Percentiles rank a stretch among this genome's conserved stretches.
These are phyloP conservation scores for Boletus rubroflammeus DNA, from an alignment of 768 basidiomycete species.

Conservation along the genomic window DNA sequence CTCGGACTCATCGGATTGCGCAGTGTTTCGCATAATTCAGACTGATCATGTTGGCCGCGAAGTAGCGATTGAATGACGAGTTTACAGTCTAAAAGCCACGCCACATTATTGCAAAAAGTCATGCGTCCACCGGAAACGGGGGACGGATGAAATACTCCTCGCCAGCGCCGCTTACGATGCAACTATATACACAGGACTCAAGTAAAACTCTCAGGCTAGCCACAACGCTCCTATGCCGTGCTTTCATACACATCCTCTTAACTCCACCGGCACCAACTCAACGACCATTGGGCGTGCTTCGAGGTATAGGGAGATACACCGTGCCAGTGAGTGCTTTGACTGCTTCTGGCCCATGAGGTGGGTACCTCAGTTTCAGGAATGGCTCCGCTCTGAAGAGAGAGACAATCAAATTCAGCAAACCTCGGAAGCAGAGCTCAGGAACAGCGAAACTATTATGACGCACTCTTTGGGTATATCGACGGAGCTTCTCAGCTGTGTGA, in stretches of 20 bases:
- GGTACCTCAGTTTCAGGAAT: constrained; percentile 21
- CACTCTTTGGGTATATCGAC: constrained; percentile 59
- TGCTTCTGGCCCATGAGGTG: constrained; percentile 20
- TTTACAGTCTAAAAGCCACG: not conserved
- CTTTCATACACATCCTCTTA: not conserved
- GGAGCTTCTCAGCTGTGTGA: constrained; percentile 46
- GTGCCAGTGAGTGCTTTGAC: constrained; percentile 7
- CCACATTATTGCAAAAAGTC: not conserved
- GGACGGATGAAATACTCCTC: constrained; percentile 2
- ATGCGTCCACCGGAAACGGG: constrained; percentile 3
- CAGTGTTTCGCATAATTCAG: not conserved
- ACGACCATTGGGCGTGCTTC: constrained; percentile 1
- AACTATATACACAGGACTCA: not conserved
- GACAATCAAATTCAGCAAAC: constrained; percentile 3
- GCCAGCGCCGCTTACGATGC: not conserved
- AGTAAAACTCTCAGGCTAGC: not conserved
- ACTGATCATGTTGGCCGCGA: too few relatives aligned
- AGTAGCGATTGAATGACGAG: not conserved
- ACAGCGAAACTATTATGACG: constrained; percentile 10
- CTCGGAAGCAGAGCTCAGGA: not conserved
- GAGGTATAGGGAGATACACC: constrained; percentile 14
- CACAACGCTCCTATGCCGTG: not conserved
- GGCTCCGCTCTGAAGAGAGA: constrained; percentile 20
- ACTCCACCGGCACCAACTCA: not conserved
- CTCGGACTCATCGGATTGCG: not conserved